Evolutionary conservation across 441 rosid species (phyloP).

Genomic region (Mallotus repandus): DNA sequence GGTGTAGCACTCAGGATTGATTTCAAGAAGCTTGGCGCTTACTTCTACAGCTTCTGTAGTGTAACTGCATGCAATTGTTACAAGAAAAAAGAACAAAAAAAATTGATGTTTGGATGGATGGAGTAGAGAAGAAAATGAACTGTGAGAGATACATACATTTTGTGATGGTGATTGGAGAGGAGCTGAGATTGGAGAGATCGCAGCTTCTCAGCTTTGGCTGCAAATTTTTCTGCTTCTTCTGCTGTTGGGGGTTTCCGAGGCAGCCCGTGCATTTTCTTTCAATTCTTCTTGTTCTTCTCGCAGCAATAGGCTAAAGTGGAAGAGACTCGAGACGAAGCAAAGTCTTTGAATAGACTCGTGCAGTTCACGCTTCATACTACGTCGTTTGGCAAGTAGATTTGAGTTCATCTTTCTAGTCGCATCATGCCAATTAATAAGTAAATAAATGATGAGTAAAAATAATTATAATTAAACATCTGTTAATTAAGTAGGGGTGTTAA

Average conservation of each 20-base stretch:
- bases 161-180: slow-evolving; percentile 56
- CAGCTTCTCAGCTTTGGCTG: slow-evolving; percentile 67
- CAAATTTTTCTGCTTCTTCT: slow-evolving; percentile 58
- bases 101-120: background rate
- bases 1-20: slow-evolving; percentile 81
- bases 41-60: slow-evolving; percentile 69
- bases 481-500: too few relatives aligned
- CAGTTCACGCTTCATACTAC: too few relatives aligned
- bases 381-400: too few relatives aligned
- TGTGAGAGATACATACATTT: slow-evolving; percentile 42
- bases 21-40: slow-evolving; percentile 76
- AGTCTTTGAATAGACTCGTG: too few relatives aligned
- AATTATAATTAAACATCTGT: too few relatives aligned
- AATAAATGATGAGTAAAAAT: too few relatives aligned
- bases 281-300: too few relatives aligned
- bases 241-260: slow-evolving; percentile 66
- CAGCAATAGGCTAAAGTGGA: too few relatives aligned
- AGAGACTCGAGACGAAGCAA: too few relatives aligned
- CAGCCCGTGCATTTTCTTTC: slow-evolving; percentile 72
- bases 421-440: too few relatives aligned
- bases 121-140: background rate
- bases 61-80: slow-evolving; percentile 42
- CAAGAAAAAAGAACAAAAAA: too few relatives aligned
- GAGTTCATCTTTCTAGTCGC: too few relatives aligned
- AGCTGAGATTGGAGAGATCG: slow-evolving; percentile 63